These are phyloP conservation scores for Diaporthe citrichinensis DNA, from an alignment of 2,329 filamentous ascomycete species.

Conservation along the genomic window DNA sequence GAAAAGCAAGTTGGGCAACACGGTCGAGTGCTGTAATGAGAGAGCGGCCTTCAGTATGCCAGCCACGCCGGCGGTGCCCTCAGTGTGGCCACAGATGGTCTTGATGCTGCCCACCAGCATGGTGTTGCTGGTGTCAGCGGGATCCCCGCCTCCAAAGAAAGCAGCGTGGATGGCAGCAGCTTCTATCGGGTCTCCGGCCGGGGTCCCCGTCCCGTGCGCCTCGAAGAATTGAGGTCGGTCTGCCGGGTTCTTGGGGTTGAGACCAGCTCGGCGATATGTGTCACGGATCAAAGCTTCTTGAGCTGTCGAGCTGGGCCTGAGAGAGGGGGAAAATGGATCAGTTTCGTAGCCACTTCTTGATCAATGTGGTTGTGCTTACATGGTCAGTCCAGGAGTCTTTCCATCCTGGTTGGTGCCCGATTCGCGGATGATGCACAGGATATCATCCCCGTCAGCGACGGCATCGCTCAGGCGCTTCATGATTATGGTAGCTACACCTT, in stretches of 20 bases:
- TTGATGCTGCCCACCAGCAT: constrained; percentile 51
- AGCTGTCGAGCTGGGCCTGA: constrained; percentile 56
- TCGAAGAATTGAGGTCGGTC: constrained; percentile 57
- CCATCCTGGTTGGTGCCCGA: constrained; percentile 15
- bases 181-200: constrained; percentile 47
- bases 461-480: background rate
- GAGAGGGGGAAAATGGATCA: constrained; percentile 43
- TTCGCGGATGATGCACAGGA: background rate
- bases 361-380: background rate
- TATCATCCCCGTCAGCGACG: background rate
- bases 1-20: constrained; percentile 55
- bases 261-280: constrained; percentile 55
- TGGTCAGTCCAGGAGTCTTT: constrained; percentile 14
- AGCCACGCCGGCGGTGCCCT: constrained; percentile 59
- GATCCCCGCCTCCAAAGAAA: constrained; percentile 45
- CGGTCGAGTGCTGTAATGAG: constrained; percentile 55
- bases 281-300: constrained; percentile 57
- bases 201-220: constrained; percentile 52
- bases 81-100: constrained; percentile 59
- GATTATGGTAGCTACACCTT: background rate
- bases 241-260: constrained; percentile 47
- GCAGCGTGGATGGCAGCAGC: constrained; percentile 51
- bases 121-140: background rate
- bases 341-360: background rate
- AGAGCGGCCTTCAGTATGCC: background rate